Conservation (phyloP, 1,139 yeast species). For the Saccharomyces hybrid region DNA sequence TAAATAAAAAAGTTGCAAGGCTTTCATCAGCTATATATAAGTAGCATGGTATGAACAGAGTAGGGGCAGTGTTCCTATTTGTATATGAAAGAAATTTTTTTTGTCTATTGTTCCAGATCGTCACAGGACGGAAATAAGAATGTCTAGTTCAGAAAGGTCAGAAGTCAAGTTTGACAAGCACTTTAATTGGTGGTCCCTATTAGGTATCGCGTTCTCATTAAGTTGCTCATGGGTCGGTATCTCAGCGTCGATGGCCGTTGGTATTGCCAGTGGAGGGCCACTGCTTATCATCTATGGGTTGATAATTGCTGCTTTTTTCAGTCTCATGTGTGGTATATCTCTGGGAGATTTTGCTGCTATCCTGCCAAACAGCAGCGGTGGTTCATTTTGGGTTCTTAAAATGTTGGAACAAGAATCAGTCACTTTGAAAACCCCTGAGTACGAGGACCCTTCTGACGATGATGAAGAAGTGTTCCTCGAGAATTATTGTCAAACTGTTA, state of each 20-base stretch:
- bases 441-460: not conserved
- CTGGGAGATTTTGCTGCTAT: constrained; percentile 47
- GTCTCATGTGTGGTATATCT: constrained; percentile 41
- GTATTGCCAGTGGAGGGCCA: constrained; percentile 46
- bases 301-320: constrained; percentile 43
- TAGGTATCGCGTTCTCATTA: constrained; percentile 45
- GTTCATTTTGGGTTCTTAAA: constrained; percentile 52
- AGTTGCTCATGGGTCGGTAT: constrained; percentile 52
- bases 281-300: constrained; percentile 43
- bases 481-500: constrained; percentile 3
- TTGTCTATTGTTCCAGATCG: not conserved
- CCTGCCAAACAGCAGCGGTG: constrained; percentile 54
- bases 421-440: not conserved
- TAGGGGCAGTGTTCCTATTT: not conserved
- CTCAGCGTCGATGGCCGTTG: constrained; percentile 43
- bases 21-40: not conserved
- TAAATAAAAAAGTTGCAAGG: not conserved
- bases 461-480: constrained; percentile 4
- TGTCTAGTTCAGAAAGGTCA: not conserved
- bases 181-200: constrained; percentile 47
- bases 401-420: constrained; percentile 32
- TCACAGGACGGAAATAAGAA: not conserved
- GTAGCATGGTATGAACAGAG: not conserved
- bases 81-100: not conserved
- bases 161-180: constrained; percentile 31